Conservation (phyloP, 352 stramenopile genomes). For the Globisporangium acanthophoron region DNA sequence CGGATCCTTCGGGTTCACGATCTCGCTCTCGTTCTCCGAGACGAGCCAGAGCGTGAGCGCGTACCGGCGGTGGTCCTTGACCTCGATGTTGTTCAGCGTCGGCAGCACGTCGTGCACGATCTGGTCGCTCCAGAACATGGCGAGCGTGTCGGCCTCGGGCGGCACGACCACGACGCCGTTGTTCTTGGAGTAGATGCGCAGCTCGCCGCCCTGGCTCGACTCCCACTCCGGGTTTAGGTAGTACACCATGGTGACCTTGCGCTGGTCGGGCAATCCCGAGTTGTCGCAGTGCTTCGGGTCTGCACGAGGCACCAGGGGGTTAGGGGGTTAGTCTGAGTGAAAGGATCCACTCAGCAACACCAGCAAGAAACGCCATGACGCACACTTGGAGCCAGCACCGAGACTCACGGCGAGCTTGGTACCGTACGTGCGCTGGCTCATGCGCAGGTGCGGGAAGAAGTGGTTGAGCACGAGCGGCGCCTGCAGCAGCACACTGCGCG, state of each 20-base stretch:
- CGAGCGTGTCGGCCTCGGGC: constrained; percentile 66
- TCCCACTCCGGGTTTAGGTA: constrained; percentile 74
- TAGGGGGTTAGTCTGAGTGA: not conserved
- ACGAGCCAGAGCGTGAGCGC: constrained; percentile 89
- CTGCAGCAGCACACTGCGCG: constrained; percentile 42
- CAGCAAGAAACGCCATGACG: constrained; percentile 1
- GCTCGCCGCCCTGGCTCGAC: constrained; percentile 36
- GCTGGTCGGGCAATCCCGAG: constrained; percentile 37
- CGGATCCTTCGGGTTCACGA: constrained; percentile 34
- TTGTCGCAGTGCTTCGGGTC: constrained; percentile 55
- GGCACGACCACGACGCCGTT: constrained; percentile 41
- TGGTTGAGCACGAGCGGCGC: constrained; percentile 38
- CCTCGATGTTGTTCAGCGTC: constrained; percentile 30
- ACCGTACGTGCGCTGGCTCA: constrained; percentile 36
- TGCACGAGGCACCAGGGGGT: constrained; percentile 2
- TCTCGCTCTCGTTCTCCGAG: constrained; percentile 36
- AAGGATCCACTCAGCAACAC: not conserved
- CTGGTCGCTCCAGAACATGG: constrained; percentile 86
- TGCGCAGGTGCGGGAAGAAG: constrained; percentile 43
- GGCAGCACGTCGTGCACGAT: constrained; percentile 83
- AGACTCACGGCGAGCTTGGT: constrained; percentile 50
- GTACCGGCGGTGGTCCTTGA: constrained; percentile 34
- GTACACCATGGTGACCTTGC: constrained; percentile 69
- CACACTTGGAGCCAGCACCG: constrained; percentile 42
- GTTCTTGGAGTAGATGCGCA: constrained; percentile 40